phyloP scores from a whole-genome alignment of 345 rosid species.

The Populus alba region DNA sequence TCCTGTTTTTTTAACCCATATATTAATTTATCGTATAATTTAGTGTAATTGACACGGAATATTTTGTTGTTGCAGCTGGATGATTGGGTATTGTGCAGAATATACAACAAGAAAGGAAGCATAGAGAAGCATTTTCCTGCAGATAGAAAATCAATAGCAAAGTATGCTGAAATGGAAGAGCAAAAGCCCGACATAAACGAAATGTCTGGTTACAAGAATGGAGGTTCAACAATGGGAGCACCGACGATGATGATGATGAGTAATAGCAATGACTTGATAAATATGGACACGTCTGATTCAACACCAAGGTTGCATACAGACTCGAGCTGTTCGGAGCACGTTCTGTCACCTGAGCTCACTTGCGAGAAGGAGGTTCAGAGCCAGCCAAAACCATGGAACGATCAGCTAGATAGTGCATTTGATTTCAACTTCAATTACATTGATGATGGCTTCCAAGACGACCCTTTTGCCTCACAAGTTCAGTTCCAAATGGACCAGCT shows the following conservation, averaged over 20 bases:
- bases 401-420: conserved; percentile 15
- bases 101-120: conserved; percentile 81
- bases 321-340: conserved; percentile 71
- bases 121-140: conserved; percentile 46
- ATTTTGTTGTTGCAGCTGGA: conserved; percentile 53
- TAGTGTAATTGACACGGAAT: not conserved
- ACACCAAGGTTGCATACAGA: conserved; percentile 52
- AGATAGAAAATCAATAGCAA: conserved; percentile 18
- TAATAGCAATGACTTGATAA: not conserved
- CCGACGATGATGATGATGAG: not conserved
- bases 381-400: conserved; percentile 38
- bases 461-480: conserved; percentile 43
- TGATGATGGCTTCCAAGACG: conserved; percentile 42
- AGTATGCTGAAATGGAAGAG: conserved; percentile 27
- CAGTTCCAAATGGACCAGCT: conserved; percentile 43
- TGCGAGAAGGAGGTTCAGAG: conserved; percentile 62
- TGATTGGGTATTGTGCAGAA: conserved; percentile 80
- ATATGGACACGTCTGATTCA: conserved; percentile 56
- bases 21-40: not conserved
- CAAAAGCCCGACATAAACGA: conserved; percentile 36
- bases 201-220: not conserved
- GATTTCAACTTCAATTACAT: conserved; percentile 39
- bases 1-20: not conserved
- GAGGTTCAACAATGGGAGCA: not conserved
- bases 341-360: conserved; percentile 50